These are phyloP conservation scores for Flaveria linearis DNA, from an alignment of 129 eudicot species.

Conservation along the genomic window DNA sequence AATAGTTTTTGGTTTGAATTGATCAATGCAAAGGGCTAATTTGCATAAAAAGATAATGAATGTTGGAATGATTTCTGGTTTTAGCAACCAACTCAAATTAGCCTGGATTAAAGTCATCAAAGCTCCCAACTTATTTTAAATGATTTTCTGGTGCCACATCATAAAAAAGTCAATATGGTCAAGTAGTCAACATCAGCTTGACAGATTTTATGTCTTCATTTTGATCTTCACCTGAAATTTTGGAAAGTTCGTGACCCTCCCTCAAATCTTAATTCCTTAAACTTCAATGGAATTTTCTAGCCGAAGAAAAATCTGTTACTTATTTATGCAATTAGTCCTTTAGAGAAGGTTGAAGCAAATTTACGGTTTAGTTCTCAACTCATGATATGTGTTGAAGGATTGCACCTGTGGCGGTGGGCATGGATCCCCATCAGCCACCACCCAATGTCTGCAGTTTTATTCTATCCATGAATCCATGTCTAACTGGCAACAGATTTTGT, in stretches of 20 bases:
- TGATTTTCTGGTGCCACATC: not conserved
- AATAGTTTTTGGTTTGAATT: not conserved
- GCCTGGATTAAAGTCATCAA: not conserved
- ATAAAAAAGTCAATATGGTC: not conserved
- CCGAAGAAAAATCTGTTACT: not conserved
- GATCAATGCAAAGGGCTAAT: not conserved
- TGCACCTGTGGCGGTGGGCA: not conserved
- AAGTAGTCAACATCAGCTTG: not conserved
- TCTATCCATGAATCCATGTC: not conserved
- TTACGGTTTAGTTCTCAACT: not conserved
- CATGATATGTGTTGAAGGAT: not conserved
- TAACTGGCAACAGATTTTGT: not conserved
- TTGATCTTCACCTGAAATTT: not conserved
- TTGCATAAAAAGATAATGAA: slow-evolving; percentile 3
- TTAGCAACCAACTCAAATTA: not conserved
- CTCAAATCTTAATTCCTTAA: not conserved
- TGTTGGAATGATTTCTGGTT: not conserved
- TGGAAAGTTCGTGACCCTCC: not conserved
- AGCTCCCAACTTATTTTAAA: not conserved
- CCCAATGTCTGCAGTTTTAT: not conserved
- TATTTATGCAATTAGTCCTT: not conserved
- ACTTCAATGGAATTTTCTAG: not conserved
- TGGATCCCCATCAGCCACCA: not conserved
- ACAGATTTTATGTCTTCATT: not conserved
- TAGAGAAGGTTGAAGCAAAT: slow-evolving; percentile 4